Evolutionary conservation across 148 eudicot species (phyloP).

Genomic region (Camellia granthamiana): DNA sequence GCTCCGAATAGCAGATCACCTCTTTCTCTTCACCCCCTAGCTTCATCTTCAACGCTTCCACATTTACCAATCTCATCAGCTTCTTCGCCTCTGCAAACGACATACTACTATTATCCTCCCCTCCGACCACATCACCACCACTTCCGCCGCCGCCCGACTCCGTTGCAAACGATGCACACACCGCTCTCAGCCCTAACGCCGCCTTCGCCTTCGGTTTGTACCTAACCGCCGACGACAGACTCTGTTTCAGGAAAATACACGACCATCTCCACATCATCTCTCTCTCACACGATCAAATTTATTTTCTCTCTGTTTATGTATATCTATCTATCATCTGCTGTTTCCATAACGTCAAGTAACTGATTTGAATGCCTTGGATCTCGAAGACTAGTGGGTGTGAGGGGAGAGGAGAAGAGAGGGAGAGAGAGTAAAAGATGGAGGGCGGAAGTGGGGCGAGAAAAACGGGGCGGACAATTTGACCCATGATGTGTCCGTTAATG

Average conservation of each 20-base stretch:
- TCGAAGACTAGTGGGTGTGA: too few relatives aligned
- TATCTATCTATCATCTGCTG: not conserved
- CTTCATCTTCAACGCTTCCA: slow-evolving; percentile 68
- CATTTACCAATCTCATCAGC: slow-evolving; percentile 76
- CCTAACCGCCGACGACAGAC: slow-evolving; percentile 1
- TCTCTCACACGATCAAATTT: not conserved
- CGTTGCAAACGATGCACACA: not conserved
- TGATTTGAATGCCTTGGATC: too few relatives aligned
- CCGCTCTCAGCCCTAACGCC: slow-evolving; percentile 11
- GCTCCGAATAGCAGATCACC: slow-evolving; percentile 59
- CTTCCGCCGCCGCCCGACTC: not conserved
- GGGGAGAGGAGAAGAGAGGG: too few relatives aligned
- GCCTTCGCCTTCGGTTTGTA: slow-evolving; percentile 5
- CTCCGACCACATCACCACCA: not conserved
- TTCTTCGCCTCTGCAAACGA: slow-evolving; percentile 66
- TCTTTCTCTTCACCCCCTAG: slow-evolving; percentile 65
- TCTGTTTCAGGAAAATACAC: slow-evolving; percentile 14
- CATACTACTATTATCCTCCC: slow-evolving; percentile 25
- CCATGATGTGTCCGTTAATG: too few relatives aligned
- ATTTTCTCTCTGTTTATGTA: not conserved
- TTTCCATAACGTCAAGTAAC: too few relatives aligned
- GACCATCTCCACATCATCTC: slow-evolving; percentile 31
- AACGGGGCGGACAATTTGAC: too few relatives aligned
- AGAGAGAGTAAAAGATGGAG: too few relatives aligned
- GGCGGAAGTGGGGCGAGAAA: too few relatives aligned